Evolutionary conservation across 2,329 filamentous ascomycete genomes (phyloP), one percentile per base, ranked within the genome.

Genomic region (Fusarium multiceps): DNA sequence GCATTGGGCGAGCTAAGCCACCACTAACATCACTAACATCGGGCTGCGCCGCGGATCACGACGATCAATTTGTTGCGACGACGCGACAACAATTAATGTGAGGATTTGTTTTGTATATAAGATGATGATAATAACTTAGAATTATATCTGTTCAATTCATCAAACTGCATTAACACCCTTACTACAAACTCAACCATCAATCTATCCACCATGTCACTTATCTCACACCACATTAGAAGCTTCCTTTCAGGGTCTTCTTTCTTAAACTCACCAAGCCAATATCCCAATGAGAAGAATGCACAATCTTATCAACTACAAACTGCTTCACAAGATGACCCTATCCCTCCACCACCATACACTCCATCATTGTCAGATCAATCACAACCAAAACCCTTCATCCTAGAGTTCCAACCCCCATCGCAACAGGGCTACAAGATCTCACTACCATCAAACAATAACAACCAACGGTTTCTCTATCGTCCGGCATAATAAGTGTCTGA

Each of bases 331-430:
- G 53, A 59, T 9, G 47, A 49, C 12, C 30, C 61, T 3, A 41
- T 11, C 18, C 42, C 61, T 13, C 61, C 63, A 3, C 63, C 54
- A 5, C 47, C 42, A 45, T 66, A 66, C 18, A 43, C 63, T 23
- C 40, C 54, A 34, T 32, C 7, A 11, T n/a, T 30, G 25, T 18
- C 28, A 13, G 61, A 25, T n/a, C 60, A 49, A 13, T 21, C 58
- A 27, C 21, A 5, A 23, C 28, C 61, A 18, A 60, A 32, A 7
- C 42, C 63, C 32, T 47, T 60, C 3, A 40, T 60, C n/a, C 21
- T 66, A 20, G 61, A 66, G 37, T 66, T 66, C 25, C 61, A 66
- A 27, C 63, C 54, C 4, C 63, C 63, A 18, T 41, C 61, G 18
- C 61, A 54, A 16, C n/a, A 60, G 32, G 54, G 54, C 16, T 34